Percentiles rank a stretch among this genome's conserved stretches.
These are phyloP conservation scores for Ammopiptanthus mongolicus DNA, from an alignment of 306 rosid species.

Conservation along the genomic window DNA sequence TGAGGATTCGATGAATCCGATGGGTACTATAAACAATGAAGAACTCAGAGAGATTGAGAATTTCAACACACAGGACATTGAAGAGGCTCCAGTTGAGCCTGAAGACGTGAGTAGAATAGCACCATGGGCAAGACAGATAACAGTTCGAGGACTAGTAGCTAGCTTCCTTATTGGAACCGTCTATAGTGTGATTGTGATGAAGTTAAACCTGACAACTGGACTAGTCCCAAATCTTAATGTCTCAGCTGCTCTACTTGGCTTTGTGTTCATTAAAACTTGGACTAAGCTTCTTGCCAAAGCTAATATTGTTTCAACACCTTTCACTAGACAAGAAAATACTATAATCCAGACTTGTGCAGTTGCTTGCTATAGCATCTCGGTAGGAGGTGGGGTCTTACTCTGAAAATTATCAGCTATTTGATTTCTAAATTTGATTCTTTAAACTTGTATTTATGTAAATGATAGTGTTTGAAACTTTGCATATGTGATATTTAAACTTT, in stretches of 20 bases:
- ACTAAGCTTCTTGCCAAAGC: constrained; percentile 72
- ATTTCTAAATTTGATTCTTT: not conserved
- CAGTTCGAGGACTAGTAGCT: constrained; percentile 71
- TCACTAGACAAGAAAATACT: constrained; percentile 91
- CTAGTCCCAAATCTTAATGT: constrained; percentile 93
- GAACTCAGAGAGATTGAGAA: constrained; percentile 49
- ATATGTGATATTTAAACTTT: not conserved
- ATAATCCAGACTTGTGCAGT: constrained; percentile 95
- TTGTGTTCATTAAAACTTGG: constrained; percentile 78
- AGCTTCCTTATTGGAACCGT: constrained; percentile 65
- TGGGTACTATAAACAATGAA: constrained; percentile 31
- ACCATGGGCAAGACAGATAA: constrained; percentile 77
- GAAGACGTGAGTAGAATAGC: constrained; percentile 48
- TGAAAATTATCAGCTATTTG: not conserved
- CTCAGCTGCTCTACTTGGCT: constrained; percentile 96
- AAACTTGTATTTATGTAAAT: not conserved
- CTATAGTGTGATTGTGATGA: constrained; percentile 86
- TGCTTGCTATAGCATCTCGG: constrained; percentile 91
- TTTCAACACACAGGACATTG: constrained; percentile 28
- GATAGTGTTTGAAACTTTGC: not conserved
- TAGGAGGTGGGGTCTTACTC: constrained; percentile 65
- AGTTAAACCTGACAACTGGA: constrained; percentile 95
- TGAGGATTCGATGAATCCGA: constrained; percentile 22
- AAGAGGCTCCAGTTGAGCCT: constrained; percentile 37
- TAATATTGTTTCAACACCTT: constrained; percentile 69